Conservation (phyloP, 169 alveolate species). For the Perkinsus olseni region DNA sequence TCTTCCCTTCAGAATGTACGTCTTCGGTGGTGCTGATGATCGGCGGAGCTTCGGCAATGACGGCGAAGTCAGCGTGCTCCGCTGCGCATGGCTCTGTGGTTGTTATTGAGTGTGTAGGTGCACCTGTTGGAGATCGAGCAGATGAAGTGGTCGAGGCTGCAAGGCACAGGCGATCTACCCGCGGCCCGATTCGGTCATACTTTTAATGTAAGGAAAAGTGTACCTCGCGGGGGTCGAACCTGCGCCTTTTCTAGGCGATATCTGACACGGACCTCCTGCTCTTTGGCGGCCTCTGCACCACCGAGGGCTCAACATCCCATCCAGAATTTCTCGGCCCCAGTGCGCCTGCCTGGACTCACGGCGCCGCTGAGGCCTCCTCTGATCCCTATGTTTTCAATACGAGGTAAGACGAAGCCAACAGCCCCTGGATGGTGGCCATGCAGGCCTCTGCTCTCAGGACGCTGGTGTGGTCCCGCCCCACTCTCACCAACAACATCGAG, state of each 20-base stretch:
- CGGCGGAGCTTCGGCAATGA: background rate
- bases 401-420: background rate
- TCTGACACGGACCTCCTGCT: background rate
- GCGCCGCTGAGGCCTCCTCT: background rate
- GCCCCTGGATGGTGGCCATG: background rate
- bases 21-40: background rate
- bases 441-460: background rate
- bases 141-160: background rate
- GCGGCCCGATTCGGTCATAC: background rate
- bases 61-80: background rate
- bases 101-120: background rate
- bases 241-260: background rate
- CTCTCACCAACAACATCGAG: background rate
- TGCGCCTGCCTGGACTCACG: background rate
- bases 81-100: background rate
- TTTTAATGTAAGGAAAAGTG: background rate
- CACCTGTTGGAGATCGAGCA: background rate
- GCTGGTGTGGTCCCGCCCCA: background rate
- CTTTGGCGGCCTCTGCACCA: background rate
- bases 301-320: background rate
- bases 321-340: background rate
- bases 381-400: background rate
- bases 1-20: background rate
- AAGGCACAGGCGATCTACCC: background rate
- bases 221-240: background rate